phyloP scores from a whole-genome alignment of 495 filamentous ascomycete species.

The Trichocladium uniseriatum region DNA sequence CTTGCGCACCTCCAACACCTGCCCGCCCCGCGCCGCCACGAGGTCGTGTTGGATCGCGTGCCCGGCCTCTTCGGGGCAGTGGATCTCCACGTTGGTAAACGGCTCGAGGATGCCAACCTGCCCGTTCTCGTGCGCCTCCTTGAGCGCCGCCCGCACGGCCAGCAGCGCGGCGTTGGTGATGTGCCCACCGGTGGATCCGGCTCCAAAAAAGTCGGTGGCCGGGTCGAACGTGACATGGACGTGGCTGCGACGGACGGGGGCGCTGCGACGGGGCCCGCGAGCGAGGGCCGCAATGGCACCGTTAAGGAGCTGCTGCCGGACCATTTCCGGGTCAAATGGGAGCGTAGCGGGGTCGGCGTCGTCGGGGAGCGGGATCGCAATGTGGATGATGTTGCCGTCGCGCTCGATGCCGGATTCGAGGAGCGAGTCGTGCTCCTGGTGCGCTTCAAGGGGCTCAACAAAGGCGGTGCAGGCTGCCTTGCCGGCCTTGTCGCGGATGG shows the following conservation, averaged over 20 bases:
- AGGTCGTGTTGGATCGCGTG: constrained; percentile 89
- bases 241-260: constrained; percentile 62
- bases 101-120: constrained; percentile 74
- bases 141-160: constrained; percentile 59
- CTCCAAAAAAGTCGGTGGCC: constrained; percentile 51
- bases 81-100: constrained; percentile 78
- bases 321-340: constrained; percentile 45
- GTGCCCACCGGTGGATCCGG: constrained; percentile 57
- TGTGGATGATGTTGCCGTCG: constrained; percentile 53
- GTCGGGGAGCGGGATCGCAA: constrained; percentile 33
- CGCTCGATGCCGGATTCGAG: constrained; percentile 28
- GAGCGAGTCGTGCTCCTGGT: constrained; percentile 27
- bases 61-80: constrained; percentile 69
- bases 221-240: constrained; percentile 62
- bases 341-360: constrained; percentile 31
- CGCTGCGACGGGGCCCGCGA: constrained; percentile 67
- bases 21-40: constrained; percentile 69
- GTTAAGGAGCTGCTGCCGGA: constrained; percentile 61
- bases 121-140: constrained; percentile 38
- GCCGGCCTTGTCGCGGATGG: constrained; percentile 68
- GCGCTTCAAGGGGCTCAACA: constrained; percentile 50
- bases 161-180: constrained; percentile 67
- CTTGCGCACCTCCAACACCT: constrained; percentile 71
- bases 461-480: constrained; percentile 65
- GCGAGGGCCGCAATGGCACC: constrained; percentile 78